Percentiles rank a stretch among this genome's conserved stretches.
Evolutionary conservation across 768 basidiomycete genomes (phyloP).

Genomic region (Leccinellum luteum): DNA sequence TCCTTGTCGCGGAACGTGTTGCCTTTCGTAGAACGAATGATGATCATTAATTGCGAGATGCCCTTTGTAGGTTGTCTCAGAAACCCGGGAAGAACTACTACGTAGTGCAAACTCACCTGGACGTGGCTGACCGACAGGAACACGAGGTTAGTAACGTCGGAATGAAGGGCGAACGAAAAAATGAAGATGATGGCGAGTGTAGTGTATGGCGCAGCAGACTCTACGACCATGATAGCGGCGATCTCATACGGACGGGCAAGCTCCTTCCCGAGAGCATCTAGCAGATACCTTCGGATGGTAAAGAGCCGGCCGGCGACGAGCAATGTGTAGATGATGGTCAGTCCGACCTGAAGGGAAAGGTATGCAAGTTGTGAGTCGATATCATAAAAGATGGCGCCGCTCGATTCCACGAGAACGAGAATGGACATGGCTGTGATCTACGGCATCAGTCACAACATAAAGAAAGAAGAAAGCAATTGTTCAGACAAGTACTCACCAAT

Average conservation of each 20-base stretch:
- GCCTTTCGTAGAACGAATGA: slow-evolving; percentile 35
- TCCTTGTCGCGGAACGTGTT: slow-evolving; percentile 12
- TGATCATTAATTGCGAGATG: slow-evolving; percentile 35
- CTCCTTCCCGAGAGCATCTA: slow-evolving; percentile 8
- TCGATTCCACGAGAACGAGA: too few species aligned
- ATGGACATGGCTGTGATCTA: too few species aligned
- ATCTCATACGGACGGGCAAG: slow-evolving; percentile 24
- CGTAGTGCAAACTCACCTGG: slow-evolving; percentile 23
- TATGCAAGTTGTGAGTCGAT: too few species aligned
- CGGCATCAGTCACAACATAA: too few species aligned
- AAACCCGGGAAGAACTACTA: neutral
- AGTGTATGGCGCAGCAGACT: slow-evolving; percentile 33
- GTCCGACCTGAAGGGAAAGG: too few species aligned
- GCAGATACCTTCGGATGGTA: neutral
- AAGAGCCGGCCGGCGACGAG: neutral
- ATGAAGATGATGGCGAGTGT: slow-evolving; percentile 31
- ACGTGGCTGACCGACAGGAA: slow-evolving; percentile 33
- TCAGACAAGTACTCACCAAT: too few species aligned
- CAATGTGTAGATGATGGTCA: slow-evolving; percentile 31
- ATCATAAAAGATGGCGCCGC: too few species aligned
- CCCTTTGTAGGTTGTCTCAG: slow-evolving; percentile 17
- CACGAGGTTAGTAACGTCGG: slow-evolving; percentile 30
- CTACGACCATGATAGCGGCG: slow-evolving; percentile 33
- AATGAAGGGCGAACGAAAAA: slow-evolving; percentile 24
- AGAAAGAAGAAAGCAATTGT: too few species aligned